Evolutionary conservation across 495 filamentous ascomycete species (phyloP).

Genomic region (Penicillium simplicissimum): DNA sequence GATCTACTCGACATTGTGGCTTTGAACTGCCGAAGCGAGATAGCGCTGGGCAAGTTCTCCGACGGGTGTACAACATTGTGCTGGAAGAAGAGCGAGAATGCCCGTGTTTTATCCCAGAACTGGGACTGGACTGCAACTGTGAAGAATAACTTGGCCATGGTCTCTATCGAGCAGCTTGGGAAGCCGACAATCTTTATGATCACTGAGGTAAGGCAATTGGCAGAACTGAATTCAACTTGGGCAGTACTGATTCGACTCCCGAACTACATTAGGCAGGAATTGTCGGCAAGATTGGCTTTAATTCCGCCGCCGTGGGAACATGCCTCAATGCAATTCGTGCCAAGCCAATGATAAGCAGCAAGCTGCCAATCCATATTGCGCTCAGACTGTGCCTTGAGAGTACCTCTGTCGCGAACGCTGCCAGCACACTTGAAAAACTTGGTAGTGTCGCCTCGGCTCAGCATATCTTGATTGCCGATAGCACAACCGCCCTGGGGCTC

Average conservation of each 20-base stretch:
- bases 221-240: not conserved
- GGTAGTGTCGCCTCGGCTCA: constrained; percentile 60
- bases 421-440: constrained; percentile 44
- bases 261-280: constrained; percentile 55
- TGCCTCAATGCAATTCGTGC: constrained; percentile 68
- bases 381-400: constrained; percentile 61
- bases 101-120: constrained; percentile 60
- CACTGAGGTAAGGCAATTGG: constrained; percentile 34
- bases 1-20: constrained; percentile 61
- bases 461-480: constrained; percentile 63
- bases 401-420: constrained; percentile 50
- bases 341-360: constrained; percentile 52
- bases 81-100: constrained; percentile 45
- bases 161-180: constrained; percentile 50
- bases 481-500: constrained; percentile 51
- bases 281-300: constrained; percentile 71
- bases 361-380: constrained; percentile 63
- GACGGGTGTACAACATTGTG: constrained; percentile 66
- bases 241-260: not conserved
- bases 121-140: constrained; percentile 61
- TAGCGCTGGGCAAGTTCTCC: constrained; percentile 60
- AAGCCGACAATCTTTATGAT: constrained; percentile 54
- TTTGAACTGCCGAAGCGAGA: constrained; percentile 68
- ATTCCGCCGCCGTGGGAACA: constrained; percentile 61
- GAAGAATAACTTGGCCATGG: constrained; percentile 54